Base-by-base conservation (phyloP, 768 basidiomycete species). In the Mrakia frigida region DNA sequence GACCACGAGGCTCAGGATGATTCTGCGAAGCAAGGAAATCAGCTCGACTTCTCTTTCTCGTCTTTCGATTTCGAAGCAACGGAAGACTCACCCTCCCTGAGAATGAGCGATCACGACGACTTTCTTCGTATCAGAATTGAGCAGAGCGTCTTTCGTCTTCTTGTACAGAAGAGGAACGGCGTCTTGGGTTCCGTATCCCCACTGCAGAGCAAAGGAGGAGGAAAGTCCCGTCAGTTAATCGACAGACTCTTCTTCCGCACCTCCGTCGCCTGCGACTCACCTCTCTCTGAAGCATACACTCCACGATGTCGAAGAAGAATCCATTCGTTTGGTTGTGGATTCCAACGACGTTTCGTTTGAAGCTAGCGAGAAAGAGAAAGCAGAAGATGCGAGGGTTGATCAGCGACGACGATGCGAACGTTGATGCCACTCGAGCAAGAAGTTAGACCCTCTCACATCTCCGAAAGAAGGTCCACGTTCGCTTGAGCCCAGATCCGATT, bases 91-190 rank as follows among this genome's bases (percentile, higher is more conserved):
- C n/a, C 80, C 81, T 11, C 81, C 81, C 56, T 74, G 81, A 37
- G 79, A 79, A 70, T 82, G 81, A 7, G 80, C 78, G 13, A 82
- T 78, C 67, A 82, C 77, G 73, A 82, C 80, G 50, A 82, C 79
- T 63, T 77, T 78, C 41, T 76, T 79, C 74, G 79, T 80, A 23
- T 33, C 65, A 0, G 46, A 21, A 56, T 80, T 63, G 11, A 76
- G 74, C 74, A 82, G 74, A 5, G 78, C 77, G 46, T 72, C 28
- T 6, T 63, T 60, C 28, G 79, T 77, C 46, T 78, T 73, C 75
- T 76, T 14, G 31, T 63, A 74, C 2, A 74, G 74, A 1, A 21
- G 14, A 28, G 39, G 23, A 2, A 61, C 63, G 2, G 60, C 74
- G 37, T 74, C 67, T n/a, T 68, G 65, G 37, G 35, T 53, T 6